Base-by-base conservation (phyloP, 2,329 filamentous ascomycete species). In the Myriangium duriaei region DNA sequence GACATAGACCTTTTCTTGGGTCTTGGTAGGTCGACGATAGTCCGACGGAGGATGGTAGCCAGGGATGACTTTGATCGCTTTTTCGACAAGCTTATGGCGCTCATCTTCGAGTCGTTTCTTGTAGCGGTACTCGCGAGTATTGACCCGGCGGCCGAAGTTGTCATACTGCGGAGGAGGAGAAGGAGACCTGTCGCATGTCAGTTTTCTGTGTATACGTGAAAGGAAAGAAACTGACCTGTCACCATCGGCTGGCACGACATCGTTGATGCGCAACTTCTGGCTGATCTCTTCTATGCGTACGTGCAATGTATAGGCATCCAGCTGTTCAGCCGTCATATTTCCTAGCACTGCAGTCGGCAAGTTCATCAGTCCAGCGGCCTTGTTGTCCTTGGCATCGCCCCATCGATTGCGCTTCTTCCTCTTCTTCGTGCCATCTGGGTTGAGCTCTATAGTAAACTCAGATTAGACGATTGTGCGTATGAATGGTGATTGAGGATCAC, bases 1-100 rank as follows among this genome's bases (percentile, higher is more conserved):
- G 63, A 98, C 91, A 63, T 98, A 98, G 81, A 98, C 92, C 74
- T 98, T 98, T 74, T 98, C 91, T 68, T 98, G 91, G 60, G 91
- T 98, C 81, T 98, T 98, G 62, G 88, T 96, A 46, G 91, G 91
- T 55, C 91, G 84, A 62, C 91, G 85, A 64, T 98, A 98, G 63
- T 98, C 91, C 72, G 88, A 84, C 42, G 91, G 91, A 55, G 91
- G 91, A 60, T 96, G 86, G 62, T 98, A 98, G 76, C 95, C 95
- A 68, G 91, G 88, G 62, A 98, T 96, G 57, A 84, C 86, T 71
- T 96, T 96, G 84, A 96, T 94, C 53, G 91, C 91, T 71, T 92
- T 95, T 60, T 98, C 91, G 59, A 98, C 84, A 52, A 96, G 74
- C 64, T 96, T 96, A 68, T 98, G 91, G 49, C 91, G 87, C 67